Conservation (phyloP, 208 protist genomes). For the Wallacemonas rigidus region DNA sequence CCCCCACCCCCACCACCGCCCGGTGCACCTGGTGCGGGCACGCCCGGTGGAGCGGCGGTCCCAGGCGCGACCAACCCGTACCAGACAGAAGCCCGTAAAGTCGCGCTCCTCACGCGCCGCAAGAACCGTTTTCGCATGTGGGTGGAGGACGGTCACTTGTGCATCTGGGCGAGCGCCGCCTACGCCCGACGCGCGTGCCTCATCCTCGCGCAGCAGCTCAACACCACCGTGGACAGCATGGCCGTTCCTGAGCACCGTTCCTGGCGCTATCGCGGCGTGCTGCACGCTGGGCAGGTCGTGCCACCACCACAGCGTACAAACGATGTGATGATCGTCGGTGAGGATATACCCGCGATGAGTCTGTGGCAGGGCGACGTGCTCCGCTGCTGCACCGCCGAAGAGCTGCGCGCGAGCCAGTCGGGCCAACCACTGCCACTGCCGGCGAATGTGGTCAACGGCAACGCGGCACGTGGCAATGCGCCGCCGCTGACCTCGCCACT, state of each 20-base stretch:
- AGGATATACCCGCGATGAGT: conserved; percentile 51
- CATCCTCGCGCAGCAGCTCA: conserved; percentile 71
- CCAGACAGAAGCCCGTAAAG: conserved; percentile 18
- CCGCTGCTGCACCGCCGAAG: conserved; percentile 62
- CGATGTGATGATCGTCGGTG: conserved; percentile 64
- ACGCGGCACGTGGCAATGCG: background rate
- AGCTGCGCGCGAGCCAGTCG: conserved; percentile 28
- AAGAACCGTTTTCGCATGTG: conserved; percentile 74
- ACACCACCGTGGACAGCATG: conserved; percentile 59
- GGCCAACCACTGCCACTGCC: conserved; percentile 28
- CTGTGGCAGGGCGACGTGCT: conserved; percentile 78
- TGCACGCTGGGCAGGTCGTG: conserved; percentile 44
- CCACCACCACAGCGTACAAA: conserved; percentile 41
- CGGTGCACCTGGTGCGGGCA: background rate
- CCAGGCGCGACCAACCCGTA: background rate
- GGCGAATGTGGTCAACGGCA: conserved; percentile 2
- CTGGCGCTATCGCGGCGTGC: conserved; percentile 65
- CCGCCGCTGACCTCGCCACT: background rate
- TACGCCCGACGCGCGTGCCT: conserved; percentile 74
- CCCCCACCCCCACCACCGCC: conserved; percentile 19
- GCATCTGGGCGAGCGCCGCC: conserved; percentile 69
- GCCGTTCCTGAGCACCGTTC: conserved; percentile 51
- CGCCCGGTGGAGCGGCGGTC: conserved; percentile 9
- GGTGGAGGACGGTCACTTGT: conserved; percentile 73
- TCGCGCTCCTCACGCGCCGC: conserved; percentile 40